Percentiles rank a stretch among this genome's conserved stretches.
phyloP scores from a whole-genome alignment of 1,284 basidiomycete genomes.

The Spongiforma sp. region DNA sequence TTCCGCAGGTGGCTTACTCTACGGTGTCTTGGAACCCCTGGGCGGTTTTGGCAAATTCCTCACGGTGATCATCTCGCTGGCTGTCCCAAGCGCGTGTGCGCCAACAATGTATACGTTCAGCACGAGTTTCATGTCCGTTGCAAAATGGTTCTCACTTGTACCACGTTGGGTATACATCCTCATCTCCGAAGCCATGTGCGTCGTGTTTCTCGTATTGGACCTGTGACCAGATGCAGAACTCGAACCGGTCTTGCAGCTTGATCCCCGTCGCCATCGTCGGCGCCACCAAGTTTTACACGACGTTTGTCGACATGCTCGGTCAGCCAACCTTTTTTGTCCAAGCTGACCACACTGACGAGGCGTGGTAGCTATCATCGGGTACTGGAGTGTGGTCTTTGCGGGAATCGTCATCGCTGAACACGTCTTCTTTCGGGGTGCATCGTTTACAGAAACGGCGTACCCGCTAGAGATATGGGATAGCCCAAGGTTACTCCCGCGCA shows the following conservation, averaged over 20 bases:
- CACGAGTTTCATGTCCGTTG: slow-evolving; percentile 90
- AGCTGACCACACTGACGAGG: no score
- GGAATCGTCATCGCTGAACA: slow-evolving; percentile 63
- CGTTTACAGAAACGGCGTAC: slow-evolving; percentile 35
- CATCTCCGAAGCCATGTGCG: slow-evolving; percentile 85
- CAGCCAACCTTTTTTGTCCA: no score
- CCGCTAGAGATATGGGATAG: slow-evolving; percentile 28
- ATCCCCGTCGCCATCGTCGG: slow-evolving; percentile 73
- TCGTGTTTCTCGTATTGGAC: slow-evolving; percentile 22
- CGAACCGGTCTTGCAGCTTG: slow-evolving; percentile 17
- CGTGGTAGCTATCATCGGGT: slow-evolving; percentile 58
- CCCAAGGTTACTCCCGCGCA: slow-evolving; percentile 26
- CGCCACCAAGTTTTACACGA: slow-evolving; percentile 65
- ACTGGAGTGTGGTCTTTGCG: slow-evolving; percentile 63
- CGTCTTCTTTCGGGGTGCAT: slow-evolving; percentile 52
- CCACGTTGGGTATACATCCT: no score
- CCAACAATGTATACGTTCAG: slow-evolving; percentile 85
- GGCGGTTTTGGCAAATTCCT: slow-evolving; percentile 87
- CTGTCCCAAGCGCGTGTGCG: no score
- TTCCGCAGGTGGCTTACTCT: slow-evolving; percentile 77
- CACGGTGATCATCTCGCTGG: slow-evolving; percentile 82
- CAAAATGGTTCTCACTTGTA: slow-evolving; percentile 89
- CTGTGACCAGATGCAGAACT: no score
- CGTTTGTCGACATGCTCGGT: slow-evolving; percentile 72
- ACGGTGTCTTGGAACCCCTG: slow-evolving; percentile 72